Base-by-base conservation (phyloP, 2,329 filamentous ascomycete species). In the Calonectria ilicicola region DNA sequence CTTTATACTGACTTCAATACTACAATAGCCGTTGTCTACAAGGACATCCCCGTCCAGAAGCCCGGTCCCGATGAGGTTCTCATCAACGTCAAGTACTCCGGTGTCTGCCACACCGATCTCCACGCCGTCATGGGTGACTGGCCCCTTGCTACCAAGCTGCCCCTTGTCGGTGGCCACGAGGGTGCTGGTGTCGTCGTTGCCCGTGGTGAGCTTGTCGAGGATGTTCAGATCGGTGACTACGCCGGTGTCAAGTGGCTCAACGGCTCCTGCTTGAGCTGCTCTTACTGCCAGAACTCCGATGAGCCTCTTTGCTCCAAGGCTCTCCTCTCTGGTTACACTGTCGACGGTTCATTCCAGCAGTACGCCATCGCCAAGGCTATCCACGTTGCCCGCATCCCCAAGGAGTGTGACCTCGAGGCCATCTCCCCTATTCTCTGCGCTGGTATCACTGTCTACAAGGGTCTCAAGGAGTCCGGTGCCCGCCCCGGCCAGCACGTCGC, bases 161-260 rank as follows among this genome's bases (percentile, higher is more conserved):
- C 95, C 40, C 90, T 98, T 19, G 93, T 98, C 70, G 96, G 96
- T 82, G 95, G 95, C 60, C 93, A 93, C 84, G 91, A 93, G 82
- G 91, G 95, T 80, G 95, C 95, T 32, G 95, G 96, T 82, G 85
- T 96, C 64, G 94, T 98, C 44, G 95, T 98, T 40, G 92, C 94
- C 65, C 90, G 90, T 75, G 96, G 96, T 79, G 88, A 93, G 21
- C 90, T 97, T 42, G 95, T 97, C 76, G 86, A 89, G 3, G 94
- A 97, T 79, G 86, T 98, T 74, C 87, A 95, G 82, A 88, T 98
- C 79, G 96, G 96, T 78, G 95, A 98, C 81, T 88, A 95, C 80
- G 96, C 92, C 74, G 96, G 96, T 82, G 91, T 98, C 85, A 98
- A 95, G 88, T 98, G 95, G 95, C 89, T 98, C 81, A 97, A 98